Evolutionary conservation across 495 filamentous ascomycete genomes (phyloP).

Genomic region (Trichocladium uniseriatum): DNA sequence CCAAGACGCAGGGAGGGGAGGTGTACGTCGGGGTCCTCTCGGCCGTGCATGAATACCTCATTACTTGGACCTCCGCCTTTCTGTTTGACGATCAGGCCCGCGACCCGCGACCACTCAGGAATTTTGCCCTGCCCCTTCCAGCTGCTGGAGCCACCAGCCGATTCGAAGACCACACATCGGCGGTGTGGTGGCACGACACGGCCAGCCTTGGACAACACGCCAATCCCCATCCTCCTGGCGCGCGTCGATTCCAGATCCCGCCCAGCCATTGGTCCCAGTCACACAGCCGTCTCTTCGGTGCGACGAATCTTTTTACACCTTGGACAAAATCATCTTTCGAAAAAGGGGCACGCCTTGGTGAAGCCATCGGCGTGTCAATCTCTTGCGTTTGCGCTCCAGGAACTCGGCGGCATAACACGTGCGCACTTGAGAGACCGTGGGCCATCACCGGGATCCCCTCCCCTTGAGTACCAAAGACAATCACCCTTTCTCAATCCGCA

Average conservation of each 20-base stretch:
- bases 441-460: background rate
- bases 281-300: conserved; percentile 13
- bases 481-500: conserved; percentile 3
- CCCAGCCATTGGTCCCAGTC: conserved; percentile 23
- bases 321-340: conserved; percentile 5
- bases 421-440: background rate
- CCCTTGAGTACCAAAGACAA: conserved; percentile 4
- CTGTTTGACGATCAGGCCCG: conserved; percentile 20
- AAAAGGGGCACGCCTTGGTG: conserved; percentile 14
- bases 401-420: too few relatives aligned
- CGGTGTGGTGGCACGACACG: conserved; percentile 27
- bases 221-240: conserved; percentile 22
- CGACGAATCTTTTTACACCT: conserved; percentile 22
- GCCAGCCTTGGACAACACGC: conserved; percentile 17
- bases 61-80: conserved; percentile 16
- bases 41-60: conserved; percentile 27
- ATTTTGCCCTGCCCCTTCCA: conserved; percentile 1
- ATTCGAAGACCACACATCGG: conserved; percentile 17
- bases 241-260: conserved; percentile 18
- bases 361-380: background rate
- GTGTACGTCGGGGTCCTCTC: conserved; percentile 15
- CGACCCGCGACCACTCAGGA: conserved; percentile 20
- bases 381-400: background rate
- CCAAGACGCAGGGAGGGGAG: background rate
- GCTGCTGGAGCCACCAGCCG: conserved; percentile 12